Conservation (phyloP, 768 basidiomycete genomes). For the Cyathus striatus region DNA sequence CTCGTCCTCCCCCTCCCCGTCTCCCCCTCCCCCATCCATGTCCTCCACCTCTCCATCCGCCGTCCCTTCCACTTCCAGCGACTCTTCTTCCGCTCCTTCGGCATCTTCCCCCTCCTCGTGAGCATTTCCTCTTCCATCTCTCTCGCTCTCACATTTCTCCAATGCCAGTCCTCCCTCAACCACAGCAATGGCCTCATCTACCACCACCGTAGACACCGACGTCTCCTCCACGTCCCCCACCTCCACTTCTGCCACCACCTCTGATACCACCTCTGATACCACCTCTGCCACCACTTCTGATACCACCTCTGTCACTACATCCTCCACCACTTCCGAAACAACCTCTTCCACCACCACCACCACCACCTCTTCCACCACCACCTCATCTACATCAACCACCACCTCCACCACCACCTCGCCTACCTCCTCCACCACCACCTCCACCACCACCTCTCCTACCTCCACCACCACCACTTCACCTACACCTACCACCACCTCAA, state of each 20-base stretch:
- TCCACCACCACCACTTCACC: constrained; percentile 13
- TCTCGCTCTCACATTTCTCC: constrained; percentile 11
- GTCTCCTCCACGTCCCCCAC: not conserved
- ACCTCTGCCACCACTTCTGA: not conserved
- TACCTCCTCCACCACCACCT: constrained; percentile 6
- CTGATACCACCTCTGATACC: not conserved
- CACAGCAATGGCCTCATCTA: constrained; percentile 9
- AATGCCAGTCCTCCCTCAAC: constrained; percentile 11
- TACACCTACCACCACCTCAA: constrained; percentile 9
- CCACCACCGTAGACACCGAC: not conserved
- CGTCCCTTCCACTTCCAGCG: not conserved
- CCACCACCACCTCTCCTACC: constrained; percentile 3
- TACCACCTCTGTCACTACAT: constrained; percentile 1
- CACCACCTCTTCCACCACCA: constrained; percentile 6
- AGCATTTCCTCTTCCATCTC: constrained; percentile 6
- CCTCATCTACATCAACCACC: constrained; percentile 11
- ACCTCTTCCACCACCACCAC: constrained; percentile 10
- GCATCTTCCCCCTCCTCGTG: not conserved
- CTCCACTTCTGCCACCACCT: not conserved
- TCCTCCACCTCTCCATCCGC: not conserved
- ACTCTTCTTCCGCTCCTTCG: not conserved
- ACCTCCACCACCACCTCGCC: constrained; percentile 9
- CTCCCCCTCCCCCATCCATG: not conserved
- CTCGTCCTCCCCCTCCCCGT: not conserved
- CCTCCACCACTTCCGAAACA: constrained; percentile 10